A percentile compares a stretch with the other conserved stretches of the same genome.
Conservation (phyloP, 345 rosid genomes). For the Citrus cavaleriei region DNA sequence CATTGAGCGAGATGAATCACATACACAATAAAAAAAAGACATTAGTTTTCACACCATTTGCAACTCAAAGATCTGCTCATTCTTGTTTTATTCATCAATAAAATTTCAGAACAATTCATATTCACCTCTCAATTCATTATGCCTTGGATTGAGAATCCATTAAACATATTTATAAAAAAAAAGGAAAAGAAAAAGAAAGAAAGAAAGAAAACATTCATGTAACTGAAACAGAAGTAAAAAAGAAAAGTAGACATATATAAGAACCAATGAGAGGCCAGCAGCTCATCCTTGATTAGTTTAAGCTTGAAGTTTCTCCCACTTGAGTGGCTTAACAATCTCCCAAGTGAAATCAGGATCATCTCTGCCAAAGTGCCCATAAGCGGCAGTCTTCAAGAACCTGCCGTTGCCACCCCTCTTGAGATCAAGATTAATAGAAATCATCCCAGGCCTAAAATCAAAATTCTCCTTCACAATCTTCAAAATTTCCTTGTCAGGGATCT, state of each 20-base stretch:
- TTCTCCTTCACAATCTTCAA: slow-evolving; percentile 58
- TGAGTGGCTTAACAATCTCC: slow-evolving; percentile 60
- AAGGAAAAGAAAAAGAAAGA: neutral
- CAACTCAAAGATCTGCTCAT: neutral
- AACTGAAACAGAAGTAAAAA: too few species aligned
- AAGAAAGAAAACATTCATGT: neutral
- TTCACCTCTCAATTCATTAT: neutral
- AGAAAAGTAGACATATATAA: too few species aligned
- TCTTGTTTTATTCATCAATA: neutral
- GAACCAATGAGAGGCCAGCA: neutral
- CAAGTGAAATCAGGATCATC: slow-evolving; percentile 58
- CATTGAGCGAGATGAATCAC: neutral
- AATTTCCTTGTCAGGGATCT: slow-evolving; percentile 53
- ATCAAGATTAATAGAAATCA: slow-evolving; percentile 57
- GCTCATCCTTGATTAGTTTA: slow-evolving; percentile 6
- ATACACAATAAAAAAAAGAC: neutral
- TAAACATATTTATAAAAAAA: neutral
- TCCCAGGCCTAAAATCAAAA: slow-evolving; percentile 61
- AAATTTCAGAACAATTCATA: neutral
- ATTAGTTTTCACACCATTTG: neutral
- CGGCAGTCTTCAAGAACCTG: slow-evolving; percentile 59
- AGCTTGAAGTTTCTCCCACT: slow-evolving; percentile 40
- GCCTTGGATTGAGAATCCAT: neutral
- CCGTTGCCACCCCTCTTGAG: slow-evolving; percentile 54
- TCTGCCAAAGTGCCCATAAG: slow-evolving; percentile 56